Conservation (phyloP, 805 yeast species). For the Suhomyces canberraensis region DNA sequence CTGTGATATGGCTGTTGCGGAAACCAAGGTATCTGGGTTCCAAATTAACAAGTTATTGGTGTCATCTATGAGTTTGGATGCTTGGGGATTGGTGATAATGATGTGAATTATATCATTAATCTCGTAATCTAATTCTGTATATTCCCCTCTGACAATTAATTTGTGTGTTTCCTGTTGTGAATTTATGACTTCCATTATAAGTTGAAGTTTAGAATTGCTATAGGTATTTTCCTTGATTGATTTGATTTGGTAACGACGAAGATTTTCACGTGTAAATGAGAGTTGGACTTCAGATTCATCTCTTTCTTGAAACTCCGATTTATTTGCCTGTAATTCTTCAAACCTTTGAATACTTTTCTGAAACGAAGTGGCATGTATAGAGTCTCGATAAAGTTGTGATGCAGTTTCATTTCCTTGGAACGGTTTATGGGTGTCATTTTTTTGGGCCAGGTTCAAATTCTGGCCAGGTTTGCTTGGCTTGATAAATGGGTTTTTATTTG, state of each 20-base stretch:
- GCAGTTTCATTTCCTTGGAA: not conserved
- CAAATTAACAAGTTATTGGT: constrained; percentile 64
- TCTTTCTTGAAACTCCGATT: constrained; percentile 1
- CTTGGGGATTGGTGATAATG: constrained; percentile 42
- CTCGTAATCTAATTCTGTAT: constrained; percentile 48
- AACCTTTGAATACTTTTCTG: constrained; percentile 7
- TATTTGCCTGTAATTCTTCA: constrained; percentile 5
- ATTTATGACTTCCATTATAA: constrained; percentile 52
- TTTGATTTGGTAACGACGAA: constrained; percentile 48
- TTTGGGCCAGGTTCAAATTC: not conserved
- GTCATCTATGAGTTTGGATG: constrained; percentile 49
- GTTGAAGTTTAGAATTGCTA: constrained; percentile 40
- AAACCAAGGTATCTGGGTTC: constrained; percentile 77
- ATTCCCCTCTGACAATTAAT: constrained; percentile 59
- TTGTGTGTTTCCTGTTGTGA: constrained; percentile 28
- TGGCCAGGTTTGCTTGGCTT: constrained; percentile 9
- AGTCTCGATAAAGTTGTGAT: constrained; percentile 3
- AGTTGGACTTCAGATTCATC: constrained; percentile 11
- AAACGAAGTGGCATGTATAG: constrained; percentile 13
- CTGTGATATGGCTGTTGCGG: constrained; percentile 80
- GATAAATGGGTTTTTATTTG: constrained; percentile 11
- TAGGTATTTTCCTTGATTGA: constrained; percentile 29
- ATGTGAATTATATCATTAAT: constrained; percentile 61
- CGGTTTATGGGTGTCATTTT: not conserved
- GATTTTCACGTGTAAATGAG: constrained; percentile 44